Evolutionary conservation across 192 early-diverging fungal species (phyloP).

Genomic region (Backusella psychrophila): DNA sequence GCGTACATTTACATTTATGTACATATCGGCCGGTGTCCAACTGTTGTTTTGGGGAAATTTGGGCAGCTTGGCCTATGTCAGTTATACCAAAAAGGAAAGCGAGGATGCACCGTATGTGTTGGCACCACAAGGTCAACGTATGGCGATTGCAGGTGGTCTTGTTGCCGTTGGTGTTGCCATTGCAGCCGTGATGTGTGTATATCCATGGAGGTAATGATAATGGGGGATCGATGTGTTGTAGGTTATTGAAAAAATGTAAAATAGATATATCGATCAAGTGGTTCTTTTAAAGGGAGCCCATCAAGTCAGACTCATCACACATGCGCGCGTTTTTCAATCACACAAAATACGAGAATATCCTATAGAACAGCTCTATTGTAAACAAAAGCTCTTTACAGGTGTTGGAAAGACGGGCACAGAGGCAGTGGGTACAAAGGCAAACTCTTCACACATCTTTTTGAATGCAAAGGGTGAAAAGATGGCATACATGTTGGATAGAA

Average conservation of each 20-base stretch:
- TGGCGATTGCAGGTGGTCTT: conserved; percentile 32
- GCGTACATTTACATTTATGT: conserved; percentile 34
- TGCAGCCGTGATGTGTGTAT: conserved; percentile 34
- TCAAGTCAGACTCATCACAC: conserved; percentile 24
- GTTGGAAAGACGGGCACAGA: conserved; percentile 32
- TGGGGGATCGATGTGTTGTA: too few relatives aligned
- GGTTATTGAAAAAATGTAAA: neutral
- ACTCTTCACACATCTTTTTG: conserved; percentile 34
- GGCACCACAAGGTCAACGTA: conserved; percentile 29
- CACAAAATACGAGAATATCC: conserved; percentile 27
- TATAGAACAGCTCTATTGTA: conserved; percentile 17
- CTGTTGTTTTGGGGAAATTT: conserved; percentile 42
- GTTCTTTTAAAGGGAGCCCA: conserved; percentile 27
- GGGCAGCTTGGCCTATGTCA: conserved; percentile 35
- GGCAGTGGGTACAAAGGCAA: conserved; percentile 20
- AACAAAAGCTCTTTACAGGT: conserved; percentile 33
- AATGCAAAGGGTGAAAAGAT: conserved; percentile 30
- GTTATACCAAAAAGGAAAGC: conserved; percentile 26
- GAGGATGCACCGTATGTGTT: conserved; percentile 26
- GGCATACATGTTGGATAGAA: conserved; percentile 38
- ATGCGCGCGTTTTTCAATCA: conserved; percentile 23
- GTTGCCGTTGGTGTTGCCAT: conserved; percentile 26
- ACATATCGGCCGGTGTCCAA: conserved; percentile 37
- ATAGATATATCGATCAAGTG: conserved; percentile 35
- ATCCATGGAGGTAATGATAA: conserved; percentile 38